Evolutionary conservation across 352 stramenopile species (phyloP), one percentile per base, ranked within the genome.

Genomic region (Plasmopara viticola): DNA sequence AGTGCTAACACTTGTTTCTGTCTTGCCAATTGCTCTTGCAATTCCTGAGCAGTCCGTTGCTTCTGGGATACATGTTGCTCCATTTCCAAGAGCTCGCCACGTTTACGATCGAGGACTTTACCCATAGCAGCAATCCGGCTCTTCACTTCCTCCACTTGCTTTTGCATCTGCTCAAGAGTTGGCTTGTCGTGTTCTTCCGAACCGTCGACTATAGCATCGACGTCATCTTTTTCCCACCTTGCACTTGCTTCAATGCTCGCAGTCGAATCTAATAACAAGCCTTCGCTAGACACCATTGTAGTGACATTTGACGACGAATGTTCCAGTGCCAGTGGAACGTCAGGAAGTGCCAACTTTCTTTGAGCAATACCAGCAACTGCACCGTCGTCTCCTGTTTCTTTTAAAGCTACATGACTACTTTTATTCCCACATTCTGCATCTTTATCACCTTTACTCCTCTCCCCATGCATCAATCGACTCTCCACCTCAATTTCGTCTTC

Each of bases 1-100:
- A 93, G 78, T 6, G 59, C 54, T 14, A 93, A 50, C 10, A 87
- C 43, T 45, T 90, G 67, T 13, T 77, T 74, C 33, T 83, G 66
- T 18, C 56, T 72, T 15, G 61, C 61, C 2, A 89, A 48, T 25
- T 78, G 55, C 40, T 75, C 72, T 43, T 85, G 68, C n/a, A 89
- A 38, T 15, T 62, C 59, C 9, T 64, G 42, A 0, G 65, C 61
- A 0, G 42, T 58, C 1, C 46, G 38, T 55, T 76, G 67, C 4
- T 53, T 64, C 44, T 79, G 58, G 2, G 75, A 18, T 35, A 84
- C 51, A 29, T 62, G 51, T 25, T 66, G 56, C 15, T 78, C 52
- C 12, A 72, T 43, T 35, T 62, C 13, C 3, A 66, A 44, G 4
- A 80, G 51, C 20, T 65, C 51, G 0, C 31, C 38, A 18, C 58